Evolutionary conservation across 73 alveolate genomes (phyloP), one percentile per base, ranked within the genome.

Genomic region (Breviolum minutum): DNA sequence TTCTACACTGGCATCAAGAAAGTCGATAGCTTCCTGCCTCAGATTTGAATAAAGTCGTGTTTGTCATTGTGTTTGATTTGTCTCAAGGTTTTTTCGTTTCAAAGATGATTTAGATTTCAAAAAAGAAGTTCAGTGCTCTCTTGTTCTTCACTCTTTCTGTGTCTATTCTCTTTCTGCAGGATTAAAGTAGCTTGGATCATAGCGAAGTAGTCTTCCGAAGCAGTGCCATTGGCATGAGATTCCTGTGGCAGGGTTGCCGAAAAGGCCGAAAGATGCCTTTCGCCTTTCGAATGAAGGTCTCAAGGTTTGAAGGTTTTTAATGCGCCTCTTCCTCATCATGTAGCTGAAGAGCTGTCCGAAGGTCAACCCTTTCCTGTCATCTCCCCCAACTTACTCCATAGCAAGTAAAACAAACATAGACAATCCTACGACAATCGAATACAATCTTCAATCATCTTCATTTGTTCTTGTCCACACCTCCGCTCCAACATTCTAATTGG

Each of bases 141-240:
- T 40, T 40, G 54, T 40, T 68, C 77, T 40, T 68, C 77, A 68
- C 17, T 68, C 77, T 9, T 73, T 73, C 83, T 17, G n/a, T 26
- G 27, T 73, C 32, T 73, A 66, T 66, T 66, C 26, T 73, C 7
- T 17, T n/a, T 17, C 32, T 73, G 11, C 14, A 17, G 54, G 40
- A 17, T 26, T 29, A 22, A 29, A 24, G 17, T 16, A 22, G 20
- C 91, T 82, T 54, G 63, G 90, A 48, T 14, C 70, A 16, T 7
- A 61, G 68, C 98, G 98, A 30, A 8, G 63, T 74, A 40, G 98
- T 92, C 90, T 92, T 92, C n/a, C 98, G 98, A 22, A 92, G 98
- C 69, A 92, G 98, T 26, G 77, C 98, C 98, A 92, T 92, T 16
- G 98, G 98, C 98, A 92, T 92, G 81, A 92, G 27, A 68, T 92